phyloP scores from a whole-genome alignment of 2,329 filamentous ascomycete species.

The Fusarium cicatricum region DNA sequence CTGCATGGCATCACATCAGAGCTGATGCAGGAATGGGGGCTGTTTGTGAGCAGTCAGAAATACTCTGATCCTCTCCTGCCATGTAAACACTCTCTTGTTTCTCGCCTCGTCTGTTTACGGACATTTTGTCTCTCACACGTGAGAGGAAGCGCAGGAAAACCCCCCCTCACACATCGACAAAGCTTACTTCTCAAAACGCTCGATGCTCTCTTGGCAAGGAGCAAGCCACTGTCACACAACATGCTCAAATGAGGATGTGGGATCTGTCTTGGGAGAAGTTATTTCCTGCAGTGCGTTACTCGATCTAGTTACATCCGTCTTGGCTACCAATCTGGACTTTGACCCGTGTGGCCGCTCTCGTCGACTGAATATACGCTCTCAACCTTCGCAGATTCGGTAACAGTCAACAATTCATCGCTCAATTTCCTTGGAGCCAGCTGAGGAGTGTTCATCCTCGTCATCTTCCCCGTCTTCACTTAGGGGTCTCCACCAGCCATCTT shows the following conservation, averaged over 20 bases:
- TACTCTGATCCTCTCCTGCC: background rate
- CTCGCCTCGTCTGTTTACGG: too few species aligned
- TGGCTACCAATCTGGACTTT: background rate
- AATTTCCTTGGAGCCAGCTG: background rate
- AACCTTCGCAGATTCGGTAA: background rate
- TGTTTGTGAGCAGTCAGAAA: background rate
- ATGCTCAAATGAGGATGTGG: background rate
- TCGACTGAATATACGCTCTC: background rate
- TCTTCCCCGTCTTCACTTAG: background rate
- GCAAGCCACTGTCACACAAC: background rate
- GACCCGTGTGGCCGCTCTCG: background rate
- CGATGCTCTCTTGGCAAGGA: background rate
- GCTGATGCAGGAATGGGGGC: slow-evolving; percentile 11
- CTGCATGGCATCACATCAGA: background rate
- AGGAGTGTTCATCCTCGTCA: background rate
- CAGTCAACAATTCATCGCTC: background rate
- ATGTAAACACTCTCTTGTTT: too few species aligned
- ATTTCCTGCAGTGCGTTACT: background rate
- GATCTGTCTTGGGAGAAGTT: background rate
- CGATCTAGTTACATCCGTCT: background rate
- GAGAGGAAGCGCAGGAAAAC: background rate
- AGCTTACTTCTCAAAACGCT: slow-evolving; percentile 24
- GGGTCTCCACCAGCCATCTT: slow-evolving; percentile 4
- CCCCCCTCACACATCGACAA: slow-evolving; percentile 7
- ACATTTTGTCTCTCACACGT: background rate